A percentile compares a stretch with the other conserved stretches of the same genome.
Evolutionary conservation across 225 moss, liverwort and hornwort genomes (phyloP).

Genomic region (Lunularia cruciata): DNA sequence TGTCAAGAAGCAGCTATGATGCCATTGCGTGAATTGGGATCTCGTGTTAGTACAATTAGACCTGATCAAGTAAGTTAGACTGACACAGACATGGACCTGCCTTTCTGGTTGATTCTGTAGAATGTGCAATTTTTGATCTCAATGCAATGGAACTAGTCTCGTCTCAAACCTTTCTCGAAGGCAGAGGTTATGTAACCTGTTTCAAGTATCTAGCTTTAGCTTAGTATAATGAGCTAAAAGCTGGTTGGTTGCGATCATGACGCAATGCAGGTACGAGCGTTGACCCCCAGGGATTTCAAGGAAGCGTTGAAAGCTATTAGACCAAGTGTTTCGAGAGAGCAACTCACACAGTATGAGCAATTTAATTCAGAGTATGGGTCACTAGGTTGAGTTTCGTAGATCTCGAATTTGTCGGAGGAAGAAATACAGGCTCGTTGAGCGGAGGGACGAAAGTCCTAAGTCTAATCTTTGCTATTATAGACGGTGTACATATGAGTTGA

Average conservation of each 20-base stretch:
- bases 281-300: constrained; percentile 70
- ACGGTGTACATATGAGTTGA: constrained; percentile 24
- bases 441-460: not conserved
- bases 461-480: not conserved
- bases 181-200: not conserved
- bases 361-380: constrained; percentile 87
- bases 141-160: too few relatives aligned
- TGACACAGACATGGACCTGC: not conserved
- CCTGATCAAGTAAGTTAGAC: constrained; percentile 34
- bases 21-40: constrained; percentile 89
- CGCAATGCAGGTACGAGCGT: constrained; percentile 56
- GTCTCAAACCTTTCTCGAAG: not conserved
- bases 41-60: constrained; percentile 72
- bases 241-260: not conserved
- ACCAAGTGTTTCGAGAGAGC: constrained; percentile 79
- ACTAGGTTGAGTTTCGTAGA: constrained; percentile 27
- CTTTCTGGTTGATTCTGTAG: too few relatives aligned
- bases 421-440: not conserved
- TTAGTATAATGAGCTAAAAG: too few relatives aligned
- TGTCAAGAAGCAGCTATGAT: constrained; percentile 99
- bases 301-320: constrained; percentile 81
- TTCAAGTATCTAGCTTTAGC: not conserved
- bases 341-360: constrained; percentile 69
- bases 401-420: not conserved
- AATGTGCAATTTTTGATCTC: too few relatives aligned